Base-by-base conservation (phyloP, 2,329 filamentous ascomycete species). In the Phaeosphaeria sp. region DNA sequence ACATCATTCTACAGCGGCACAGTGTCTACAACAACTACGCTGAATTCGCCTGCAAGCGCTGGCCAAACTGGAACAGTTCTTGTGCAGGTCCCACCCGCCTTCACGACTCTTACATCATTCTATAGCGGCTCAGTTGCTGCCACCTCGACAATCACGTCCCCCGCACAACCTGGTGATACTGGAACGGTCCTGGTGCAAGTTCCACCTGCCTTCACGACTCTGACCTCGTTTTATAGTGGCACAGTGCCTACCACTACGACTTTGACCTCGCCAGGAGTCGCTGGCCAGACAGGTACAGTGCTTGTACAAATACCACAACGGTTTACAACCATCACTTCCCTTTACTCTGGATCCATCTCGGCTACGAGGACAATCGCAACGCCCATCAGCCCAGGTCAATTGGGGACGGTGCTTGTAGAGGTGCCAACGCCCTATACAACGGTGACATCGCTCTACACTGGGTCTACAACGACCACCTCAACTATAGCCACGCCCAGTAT, bases 211-310 rank as follows among this genome's bases (percentile, higher is more conserved):
- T 53, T 46, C n/a, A 53, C 50, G 11, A 53, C 50, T 18, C 20
- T 53, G 3, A 23, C 50, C 13, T 20, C 42, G n/a, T 20, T 53
- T 3, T 46, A 36, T 43, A 36, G n/a, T 2, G 50, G 50, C 9
- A 17, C 50, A 5, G 27, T 25, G 10, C 11, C 33, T 13, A 22
- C 27, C 23, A 54, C 52, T 20, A n/a, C 43, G 22, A 54, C 52
- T 3, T 9, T 42, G 21, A 20, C 23, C 5, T 25, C 42, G 3
- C 43, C 52, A n/a, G 30, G 4, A 10, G n/a, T 15, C 1, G 30
- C 25, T 33, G 52, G 52, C 15, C 43, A 53, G 25, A 54, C 33
- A 18, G 51, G 51, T 23, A 54, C 51, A 6, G 43, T 54, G 3
- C 15, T 46, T 10, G 51, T 54, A 13, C 20, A 46, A 2, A 15